phyloP scores from a whole-genome alignment of 2,329 filamentous ascomycete species.

The Aureobasidium sp. region DNA sequence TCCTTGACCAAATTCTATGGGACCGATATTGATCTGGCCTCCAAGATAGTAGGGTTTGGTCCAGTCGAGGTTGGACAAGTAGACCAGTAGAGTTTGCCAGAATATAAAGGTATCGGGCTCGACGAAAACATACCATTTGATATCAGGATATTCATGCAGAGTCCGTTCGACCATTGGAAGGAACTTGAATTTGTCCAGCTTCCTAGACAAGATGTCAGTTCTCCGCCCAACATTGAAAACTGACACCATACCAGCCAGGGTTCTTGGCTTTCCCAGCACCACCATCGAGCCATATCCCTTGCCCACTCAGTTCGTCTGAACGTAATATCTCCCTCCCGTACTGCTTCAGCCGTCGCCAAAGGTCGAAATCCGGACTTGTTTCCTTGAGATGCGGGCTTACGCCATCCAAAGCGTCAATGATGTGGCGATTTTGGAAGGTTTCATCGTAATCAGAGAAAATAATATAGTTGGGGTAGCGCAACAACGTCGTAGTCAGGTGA shows the following conservation, averaged over 20 bases:
- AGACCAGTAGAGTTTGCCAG: constrained; percentile 41
- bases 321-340: constrained; percentile 18
- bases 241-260: constrained; percentile 22
- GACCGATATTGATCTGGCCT: constrained; percentile 30
- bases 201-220: constrained; percentile 6
- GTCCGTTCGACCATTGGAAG: constrained; percentile 41
- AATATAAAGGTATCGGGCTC: constrained; percentile 53
- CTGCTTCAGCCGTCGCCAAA: constrained; percentile 23
- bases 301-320: constrained; percentile 21
- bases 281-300: not conserved
- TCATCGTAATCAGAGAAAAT: constrained; percentile 35
- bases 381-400: constrained; percentile 19
- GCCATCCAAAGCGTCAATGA: constrained; percentile 27
- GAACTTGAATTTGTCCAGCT: constrained; percentile 47
- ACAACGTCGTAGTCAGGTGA: constrained; percentile 30
- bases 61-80: constrained; percentile 33
- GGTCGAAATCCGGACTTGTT: constrained; percentile 23
- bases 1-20: constrained; percentile 35
- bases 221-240: not conserved
- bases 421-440: constrained; percentile 27
- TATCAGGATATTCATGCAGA: constrained; percentile 33
- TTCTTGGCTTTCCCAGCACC: constrained; percentile 25
- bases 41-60: constrained; percentile 37
- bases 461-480: constrained; percentile 28
- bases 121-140: constrained; percentile 54